Evolutionary conservation across 148 eudicot genomes (phyloP), one percentile per base, ranked within the genome.

Genomic region (Drosera capensis): DNA sequence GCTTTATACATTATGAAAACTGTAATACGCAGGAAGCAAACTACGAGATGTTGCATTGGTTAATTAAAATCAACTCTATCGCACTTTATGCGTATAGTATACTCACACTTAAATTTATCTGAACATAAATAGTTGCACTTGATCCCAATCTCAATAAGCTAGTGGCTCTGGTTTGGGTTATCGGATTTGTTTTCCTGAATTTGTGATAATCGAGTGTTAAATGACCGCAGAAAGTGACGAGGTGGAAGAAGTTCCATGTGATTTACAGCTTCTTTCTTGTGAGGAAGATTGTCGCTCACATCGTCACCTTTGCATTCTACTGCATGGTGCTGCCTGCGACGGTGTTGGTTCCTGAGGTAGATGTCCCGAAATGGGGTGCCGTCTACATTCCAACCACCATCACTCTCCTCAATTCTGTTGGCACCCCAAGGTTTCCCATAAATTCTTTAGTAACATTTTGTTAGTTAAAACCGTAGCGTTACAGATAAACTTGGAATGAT

Each of bases 221-320:
- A 1, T 24, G 24, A 5, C 16, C 55, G 72, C 95, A 85, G 93
- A 78, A 76, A 82, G 85, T 86, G 34, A 25, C 68, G 0, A 2
- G 59, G 14, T 76, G 77, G 79, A 86, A 82, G 77, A 86, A 86
- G 68, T 41, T 79, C 9, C 78, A 86, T 47, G 68, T 86, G 66
- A 67, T 86, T 16, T 86, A 86, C 68, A 86, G 80, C 60, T 86
- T 82, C 78, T 86, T 86, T 82, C 73, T 79, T 19, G 85, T 86
- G 0, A 52, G 94, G 46, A 86, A 86, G 59, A 68, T 86, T 16
- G 69, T 82, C 0, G 94, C 85, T n/a, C 87, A 79, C 45, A 7
- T 79, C 5, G 86, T 79, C 49, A 82, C 92, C 1, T 86, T 86
- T 62, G 42, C 74, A 49, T 79, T 80, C 54, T 82, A 86, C 57